A percentile compares a stretch with the other conserved stretches of the same genome.
These are phyloP conservation scores for Catunica adiposa DNA, from an alignment of 2,329 filamentous ascomycete genomes.

Conservation along the genomic window DNA sequence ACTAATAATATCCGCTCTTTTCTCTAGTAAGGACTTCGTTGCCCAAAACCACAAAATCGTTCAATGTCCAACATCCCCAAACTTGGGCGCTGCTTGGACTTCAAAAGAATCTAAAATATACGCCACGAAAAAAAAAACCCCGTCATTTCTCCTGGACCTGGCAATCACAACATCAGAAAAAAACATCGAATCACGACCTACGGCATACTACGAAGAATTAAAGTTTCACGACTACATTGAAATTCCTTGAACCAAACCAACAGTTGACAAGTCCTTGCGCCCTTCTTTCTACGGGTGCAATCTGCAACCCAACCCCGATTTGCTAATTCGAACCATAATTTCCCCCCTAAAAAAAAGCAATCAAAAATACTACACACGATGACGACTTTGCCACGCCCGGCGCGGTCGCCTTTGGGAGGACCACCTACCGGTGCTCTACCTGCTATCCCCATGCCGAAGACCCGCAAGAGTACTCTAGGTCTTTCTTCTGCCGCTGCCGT, in stretches of 20 bases:
- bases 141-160: too few relatives aligned
- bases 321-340: background rate
- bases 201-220: background rate
- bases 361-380: conserved; percentile 21
- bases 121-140: too few relatives aligned
- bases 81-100: background rate
- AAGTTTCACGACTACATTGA: background rate
- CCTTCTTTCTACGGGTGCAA: background rate
- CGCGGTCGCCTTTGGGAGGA: conserved; percentile 50
- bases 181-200: background rate
- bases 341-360: background rate
- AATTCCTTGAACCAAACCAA: background rate
- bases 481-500: conserved; percentile 22
- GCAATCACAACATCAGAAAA: background rate
- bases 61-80: background rate
- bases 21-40: background rate
- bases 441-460: conserved; percentile 56
- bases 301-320: background rate
- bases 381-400: conserved; percentile 48
- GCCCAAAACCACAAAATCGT: background rate
- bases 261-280: background rate
- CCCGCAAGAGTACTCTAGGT: conserved; percentile 46
- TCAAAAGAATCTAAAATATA: background rate
- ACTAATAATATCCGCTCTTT: background rate
- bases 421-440: conserved; percentile 59